Evolutionary conservation across 352 stramenopile genomes (phyloP), one percentile per base, ranked within the genome.

Genomic region (Phytophthora brassicae): DNA sequence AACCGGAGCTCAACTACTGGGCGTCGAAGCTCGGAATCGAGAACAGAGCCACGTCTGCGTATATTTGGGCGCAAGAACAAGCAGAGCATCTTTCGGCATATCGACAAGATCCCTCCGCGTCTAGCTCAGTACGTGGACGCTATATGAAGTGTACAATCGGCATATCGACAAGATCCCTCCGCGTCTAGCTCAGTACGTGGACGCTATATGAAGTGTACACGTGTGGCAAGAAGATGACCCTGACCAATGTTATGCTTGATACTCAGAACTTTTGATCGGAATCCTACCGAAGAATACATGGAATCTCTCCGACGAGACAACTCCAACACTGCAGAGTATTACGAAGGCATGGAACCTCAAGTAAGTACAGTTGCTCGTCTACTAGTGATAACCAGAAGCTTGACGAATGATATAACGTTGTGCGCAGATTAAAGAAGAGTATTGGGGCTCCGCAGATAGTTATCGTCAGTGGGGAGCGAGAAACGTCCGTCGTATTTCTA

Each of bases 181-280:
- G 36, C 72, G 79, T 0, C 45, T 77, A 3, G 67, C 77, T 38
- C 64, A 77, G 80, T 90, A 81, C 19, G 64, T 50, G 11, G 42
- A 55, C 26, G 3, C 6, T 22, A 49, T 22, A 48, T 31, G 26
- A 31, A n/a, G n/a, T n/a, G n/a, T n/a, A 59, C 5, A 23, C 28
- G 17, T 17, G 7, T 56, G 6, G 36, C 12, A 9, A 54, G 16
- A 29, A 35, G 56, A 36, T 9, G 29, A 56, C 51, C 64, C 9
- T 22, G 20, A 42, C 41, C 11, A 12, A 28, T 17, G 46, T 55
- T 51, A 19, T 59, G 14, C 57, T 17, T 11, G 2, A 46, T n/a
- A 6, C 70, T 4, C 50, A 90, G 84, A 44, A 90, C 82, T 1
- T 90, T 91, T 64, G 82, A 91, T 31, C 76, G 82, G n/a, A 56